Evolutionary conservation across 257 asterid genomes (phyloP).

Genomic region (Nicotiana obtusifolia): DNA sequence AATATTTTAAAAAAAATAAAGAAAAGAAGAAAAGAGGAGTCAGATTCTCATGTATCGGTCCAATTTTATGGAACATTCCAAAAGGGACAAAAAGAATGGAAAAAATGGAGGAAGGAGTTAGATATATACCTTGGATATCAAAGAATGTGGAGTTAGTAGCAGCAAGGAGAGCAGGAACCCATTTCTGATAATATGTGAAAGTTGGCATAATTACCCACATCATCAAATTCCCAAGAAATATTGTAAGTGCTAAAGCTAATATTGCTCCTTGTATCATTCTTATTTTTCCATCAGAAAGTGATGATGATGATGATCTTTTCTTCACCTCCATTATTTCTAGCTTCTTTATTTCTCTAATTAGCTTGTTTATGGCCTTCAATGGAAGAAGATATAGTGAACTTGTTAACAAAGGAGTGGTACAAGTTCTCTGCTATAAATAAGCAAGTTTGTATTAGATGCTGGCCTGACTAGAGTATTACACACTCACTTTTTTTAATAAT

Average conservation of each 20-base stretch:
- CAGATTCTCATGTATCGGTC: neutral
- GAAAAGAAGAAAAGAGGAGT: too few relatives aligned
- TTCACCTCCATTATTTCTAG: neutral
- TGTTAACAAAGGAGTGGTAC: neutral
- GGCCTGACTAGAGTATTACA: conserved; percentile 34
- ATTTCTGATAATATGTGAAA: conserved; percentile 71
- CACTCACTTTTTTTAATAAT: neutral
- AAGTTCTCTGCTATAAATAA: neutral
- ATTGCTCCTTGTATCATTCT: conserved; percentile 47
- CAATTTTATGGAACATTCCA: neutral
- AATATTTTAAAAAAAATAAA: too few relatives aligned
- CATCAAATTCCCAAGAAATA: conserved; percentile 88
- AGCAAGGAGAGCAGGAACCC: conserved; percentile 72
- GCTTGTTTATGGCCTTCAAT: neutral
- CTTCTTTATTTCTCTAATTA: neutral
- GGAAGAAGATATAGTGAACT: neutral
- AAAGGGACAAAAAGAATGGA: neutral
- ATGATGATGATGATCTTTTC: neutral
- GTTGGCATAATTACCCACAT: conserved; percentile 98
- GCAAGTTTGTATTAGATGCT: conserved; percentile 6
- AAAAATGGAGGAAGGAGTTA: neutral
- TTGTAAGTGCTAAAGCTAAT: conserved; percentile 43
- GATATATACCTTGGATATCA: conserved; percentile 66
- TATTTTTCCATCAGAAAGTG: conserved; percentile 16
- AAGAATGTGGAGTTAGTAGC: conserved; percentile 72